These are phyloP conservation scores for Trifolium pratense DNA, from an alignment of 306 rosid species.

Conservation along the genomic window DNA sequence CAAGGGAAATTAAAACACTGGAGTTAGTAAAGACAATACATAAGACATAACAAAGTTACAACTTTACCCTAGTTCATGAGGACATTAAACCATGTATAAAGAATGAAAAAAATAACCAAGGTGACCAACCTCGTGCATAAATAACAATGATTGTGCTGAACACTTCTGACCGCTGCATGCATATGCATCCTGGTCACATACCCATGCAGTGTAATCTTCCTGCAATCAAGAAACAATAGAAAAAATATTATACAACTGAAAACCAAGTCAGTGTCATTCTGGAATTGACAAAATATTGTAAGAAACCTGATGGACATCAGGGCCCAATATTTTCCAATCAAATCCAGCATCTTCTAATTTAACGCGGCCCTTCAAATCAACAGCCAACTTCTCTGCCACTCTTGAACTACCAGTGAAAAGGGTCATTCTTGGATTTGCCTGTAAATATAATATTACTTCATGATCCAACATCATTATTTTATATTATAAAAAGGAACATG, in stretches of 20 bases:
- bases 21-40: conserved; percentile 34
- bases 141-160: conserved; percentile 87
- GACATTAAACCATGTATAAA: conserved; percentile 19
- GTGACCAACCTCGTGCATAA: conserved; percentile 87
- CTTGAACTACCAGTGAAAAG: conserved; percentile 98
- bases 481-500: conserved; percentile 11
- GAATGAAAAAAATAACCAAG: conserved; percentile 25
- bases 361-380: conserved; percentile 81
- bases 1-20: conserved; percentile 33
- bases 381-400: conserved; percentile 93
- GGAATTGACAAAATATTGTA: conserved; percentile 18
- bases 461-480: conserved; percentile 23
- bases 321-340: conserved; percentile 98
- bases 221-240: conserved; percentile 49
- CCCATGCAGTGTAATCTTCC: conserved; percentile 95
- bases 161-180: conserved; percentile 99
- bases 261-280: conserved; percentile 18
- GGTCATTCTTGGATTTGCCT: conserved; percentile 93
- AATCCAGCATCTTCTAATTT: conserved; percentile 98
- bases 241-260: conserved; percentile 32
- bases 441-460: conserved; percentile 38
- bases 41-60: conserved; percentile 19
- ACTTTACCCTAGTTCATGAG: conserved; percentile 16
- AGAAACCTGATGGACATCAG: conserved; percentile 91
- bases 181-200: conserved; percentile 98